A percentile compares a stretch with the other conserved stretches of the same genome.
Evolutionary conservation across 148 eudicot species (phyloP).

Genomic region (Vaccinium corymbosum): DNA sequence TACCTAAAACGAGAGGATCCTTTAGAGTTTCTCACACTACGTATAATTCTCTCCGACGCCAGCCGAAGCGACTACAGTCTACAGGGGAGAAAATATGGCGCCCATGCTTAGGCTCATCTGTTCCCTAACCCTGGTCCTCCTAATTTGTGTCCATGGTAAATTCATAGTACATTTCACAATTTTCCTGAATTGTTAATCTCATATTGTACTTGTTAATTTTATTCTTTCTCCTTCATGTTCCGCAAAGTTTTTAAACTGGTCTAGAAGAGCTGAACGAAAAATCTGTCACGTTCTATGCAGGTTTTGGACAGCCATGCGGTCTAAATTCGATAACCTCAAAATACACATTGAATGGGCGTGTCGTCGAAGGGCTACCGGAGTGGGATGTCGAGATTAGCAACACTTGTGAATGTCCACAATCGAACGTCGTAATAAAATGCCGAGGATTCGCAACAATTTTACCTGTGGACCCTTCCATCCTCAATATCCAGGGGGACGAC

Average conservation of each 20-base stretch:
- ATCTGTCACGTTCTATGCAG: not conserved
- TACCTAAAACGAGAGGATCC: not conserved
- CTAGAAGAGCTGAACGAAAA: no score
- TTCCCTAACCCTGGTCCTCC: not conserved
- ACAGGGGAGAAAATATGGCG: not conserved
- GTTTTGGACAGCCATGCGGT: not conserved
- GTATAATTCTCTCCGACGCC: not conserved
- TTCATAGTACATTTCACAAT: not conserved
- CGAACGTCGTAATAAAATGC: not conserved
- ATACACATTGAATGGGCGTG: not conserved
- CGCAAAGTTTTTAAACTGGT: no score
- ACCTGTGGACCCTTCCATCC: not conserved
- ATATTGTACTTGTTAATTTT: not conserved
- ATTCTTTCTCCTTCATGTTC: not conserved
- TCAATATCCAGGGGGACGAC: not conserved
- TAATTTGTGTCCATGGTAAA: not conserved
- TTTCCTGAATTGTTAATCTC: not conserved
- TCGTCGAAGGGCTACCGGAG: not conserved
- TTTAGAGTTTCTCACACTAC: not conserved
- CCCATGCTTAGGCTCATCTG: conserved; percentile 2
- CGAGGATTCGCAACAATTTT: not conserved
- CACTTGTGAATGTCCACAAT: not conserved
- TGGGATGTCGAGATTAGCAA: not conserved
- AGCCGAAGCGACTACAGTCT: not conserved
- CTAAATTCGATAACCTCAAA: not conserved